phyloP scores from a whole-genome alignment of 306 rosid genomes.

The Macrotyloma uniflorum region DNA sequence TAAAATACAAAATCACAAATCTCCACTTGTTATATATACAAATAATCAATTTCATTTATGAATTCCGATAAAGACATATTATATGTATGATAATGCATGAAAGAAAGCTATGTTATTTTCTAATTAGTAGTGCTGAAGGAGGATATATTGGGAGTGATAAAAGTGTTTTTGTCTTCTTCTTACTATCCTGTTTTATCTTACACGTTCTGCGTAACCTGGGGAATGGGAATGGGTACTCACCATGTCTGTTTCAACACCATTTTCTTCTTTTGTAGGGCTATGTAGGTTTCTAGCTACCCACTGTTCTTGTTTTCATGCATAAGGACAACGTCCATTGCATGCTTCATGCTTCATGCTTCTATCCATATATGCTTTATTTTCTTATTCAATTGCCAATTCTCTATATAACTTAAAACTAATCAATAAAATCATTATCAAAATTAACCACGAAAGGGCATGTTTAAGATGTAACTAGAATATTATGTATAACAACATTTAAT shows the following conservation, averaged over 20 bases:
- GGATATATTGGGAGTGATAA: constrained; percentile 23
- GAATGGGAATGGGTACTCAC: constrained; percentile 20
- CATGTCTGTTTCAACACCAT: constrained; percentile 18
- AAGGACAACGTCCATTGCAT: constrained; percentile 33
- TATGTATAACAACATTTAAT: too few species aligned
- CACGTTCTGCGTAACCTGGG: not conserved
- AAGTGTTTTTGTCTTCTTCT: constrained; percentile 14
- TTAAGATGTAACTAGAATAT: too few species aligned
- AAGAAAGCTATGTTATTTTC: not conserved
- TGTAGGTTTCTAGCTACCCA: not conserved
- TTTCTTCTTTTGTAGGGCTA: constrained; percentile 23
- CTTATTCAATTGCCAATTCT: too few species aligned
- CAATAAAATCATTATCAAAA: too few species aligned
- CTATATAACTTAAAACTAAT: too few species aligned
- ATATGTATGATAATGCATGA: not conserved
- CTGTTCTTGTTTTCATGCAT: constrained; percentile 32
- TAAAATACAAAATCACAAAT: not conserved
- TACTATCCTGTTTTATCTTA: not conserved
- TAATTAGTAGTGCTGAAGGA: not conserved
- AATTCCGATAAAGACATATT: too few species aligned
- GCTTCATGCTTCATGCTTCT: not conserved
- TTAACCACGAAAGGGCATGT: too few species aligned
- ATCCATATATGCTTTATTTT: not conserved
- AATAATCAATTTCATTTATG: too few species aligned
- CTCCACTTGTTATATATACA: not conserved